A percentile compares a stretch with the other conserved stretches of the same genome.
These are phyloP conservation scores for Salvia splendens DNA, from an alignment of 257 asterid species.

Conservation along the genomic window DNA sequence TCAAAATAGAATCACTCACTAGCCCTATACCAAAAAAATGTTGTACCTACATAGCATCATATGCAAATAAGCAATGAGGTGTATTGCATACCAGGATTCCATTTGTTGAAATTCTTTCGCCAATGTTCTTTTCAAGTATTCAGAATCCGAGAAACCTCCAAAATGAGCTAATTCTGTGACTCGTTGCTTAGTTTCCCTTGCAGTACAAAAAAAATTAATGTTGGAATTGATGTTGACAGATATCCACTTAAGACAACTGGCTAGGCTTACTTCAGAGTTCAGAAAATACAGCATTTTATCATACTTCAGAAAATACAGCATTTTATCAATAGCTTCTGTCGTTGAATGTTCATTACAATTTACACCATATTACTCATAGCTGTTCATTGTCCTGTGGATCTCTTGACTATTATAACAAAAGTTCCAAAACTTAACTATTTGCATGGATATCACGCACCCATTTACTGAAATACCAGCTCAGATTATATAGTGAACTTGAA, in stretches of 20 bases:
- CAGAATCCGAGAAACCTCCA: slow-evolving; percentile 88
- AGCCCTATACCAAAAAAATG: slow-evolving; percentile 1
- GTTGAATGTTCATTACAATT: not conserved
- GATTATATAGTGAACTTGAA: slow-evolving; percentile 12
- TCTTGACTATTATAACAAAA: not conserved
- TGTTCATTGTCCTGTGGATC: not conserved
- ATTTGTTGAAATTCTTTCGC: slow-evolving; percentile 77
- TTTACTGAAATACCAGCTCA: not conserved
- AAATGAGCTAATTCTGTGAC: slow-evolving; percentile 66
- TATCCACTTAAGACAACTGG: slow-evolving; percentile 3
- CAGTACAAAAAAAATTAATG: slow-evolving; percentile 25
- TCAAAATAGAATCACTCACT: slow-evolving; percentile 18
- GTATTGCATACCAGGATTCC: slow-evolving; percentile 61
- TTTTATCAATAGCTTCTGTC: not conserved
- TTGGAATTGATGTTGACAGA: slow-evolving; percentile 12
- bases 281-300: not conserved
- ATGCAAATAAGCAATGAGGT: slow-evolving; percentile 27
- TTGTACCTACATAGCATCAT: slow-evolving; percentile 11
- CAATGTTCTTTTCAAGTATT: slow-evolving; percentile 72
- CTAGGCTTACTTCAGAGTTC: not conserved
- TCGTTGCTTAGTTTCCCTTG: slow-evolving; percentile 75
- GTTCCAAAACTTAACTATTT: not conserved
- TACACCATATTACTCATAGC: not conserved
- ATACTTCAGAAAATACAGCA: not conserved
- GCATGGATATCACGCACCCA: not conserved